Base-by-base conservation (phyloP, 192 early-diverging fungal species). In the Coemansia sp. region DNA sequence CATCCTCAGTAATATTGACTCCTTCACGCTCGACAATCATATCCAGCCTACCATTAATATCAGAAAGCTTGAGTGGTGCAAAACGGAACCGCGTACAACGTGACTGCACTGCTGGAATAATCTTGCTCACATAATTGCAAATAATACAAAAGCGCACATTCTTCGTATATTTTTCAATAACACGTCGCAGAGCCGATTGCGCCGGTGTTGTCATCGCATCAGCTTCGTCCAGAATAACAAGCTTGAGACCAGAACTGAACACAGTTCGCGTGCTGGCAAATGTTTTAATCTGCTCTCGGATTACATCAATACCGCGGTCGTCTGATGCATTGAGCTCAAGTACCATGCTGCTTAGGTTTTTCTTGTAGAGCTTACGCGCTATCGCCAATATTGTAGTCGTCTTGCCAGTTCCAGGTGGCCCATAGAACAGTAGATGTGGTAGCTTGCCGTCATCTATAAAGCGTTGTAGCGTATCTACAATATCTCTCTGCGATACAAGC, bases 81-180 rank as follows among this genome's bases (percentile, higher is more conserved):
- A 99, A 99, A 56, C 96, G 84, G 78, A 99, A 98, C 32, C 93
- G 80, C 14, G 97, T 99, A 84, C 97, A 99, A n/a, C 97, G 90
- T 31, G 97, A 98, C 74, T 98, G 97, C 30, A 97, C 80, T 2
- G 97, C 97, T 6, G 97, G 96, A 54, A 95, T 96, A 46, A 99
- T 97, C 72, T 96, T 97, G 78, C 88, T 89, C 25, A 95, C 94
- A 72, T 99, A 97, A 79, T 99, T 99, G 85, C 96, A 98, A 61
- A 99, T 96, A 58, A 99, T 93, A 76, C 97, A 99, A 72, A 99
- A 99, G 3, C 97, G 88, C 7, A 98, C 95, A 67, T 98, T 99
- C 39, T 87, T 86, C 19, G 97, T 98, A 81, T 99, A 99, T 74
- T 97, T 94, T 84, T 99, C 97, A 72, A 99, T 93, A 14, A 99